Evolutionary conservation across 208 protist genomes (phyloP), one percentile per base, ranked within the genome.

Genomic region (Crithidia sp.): DNA sequence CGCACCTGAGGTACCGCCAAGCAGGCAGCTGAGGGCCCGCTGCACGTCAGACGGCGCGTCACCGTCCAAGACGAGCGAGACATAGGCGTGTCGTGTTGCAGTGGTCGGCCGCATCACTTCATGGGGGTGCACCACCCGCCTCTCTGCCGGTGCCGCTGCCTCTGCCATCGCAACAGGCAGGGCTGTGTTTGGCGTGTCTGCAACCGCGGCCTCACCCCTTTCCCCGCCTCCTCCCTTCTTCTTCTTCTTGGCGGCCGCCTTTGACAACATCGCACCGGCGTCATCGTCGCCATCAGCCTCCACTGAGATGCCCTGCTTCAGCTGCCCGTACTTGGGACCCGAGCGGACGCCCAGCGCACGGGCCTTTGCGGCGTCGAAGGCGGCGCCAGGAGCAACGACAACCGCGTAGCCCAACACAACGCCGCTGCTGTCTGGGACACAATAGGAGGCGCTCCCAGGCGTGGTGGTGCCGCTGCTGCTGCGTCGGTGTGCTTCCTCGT

Each of bases 31-130:
- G 17, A 95, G 37, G 2, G 89, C 84, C 7, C 3, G 44, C 53
- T 67, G 79, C 19, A 96, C 75, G 10, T 94, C 89, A 5, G 57
- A 56, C 0, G 75, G 58, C 9, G 37, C 43, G 59, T 94, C 79
- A 12, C 87, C 83, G 71, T 96, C 91, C 36, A 96, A 76, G 7
- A 96, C 74, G 41, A 96, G 84, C n/a, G 87, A 88, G 7, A 96
- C 57, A 57, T 89, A 96, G 1, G 89, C 41, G 16, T 77, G 71
- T 19, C 49, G 65, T 45, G 89, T 96, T 0, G 80, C 85, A 5
- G 66, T 37, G 2, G 89, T 96, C n/a, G 71, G 66, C 12, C 77
- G 70, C 64, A 81, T 77, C 49, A 96, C 91, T 47, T 93, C 71
- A 47, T 72, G 43, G 2, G 91, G 89, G 63, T 92, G 66, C 16